Evolutionary conservation across 1,139 yeast species (phyloP), one percentile per base, ranked within the genome.

Genomic region (Debaryomyces singareniensis): DNA sequence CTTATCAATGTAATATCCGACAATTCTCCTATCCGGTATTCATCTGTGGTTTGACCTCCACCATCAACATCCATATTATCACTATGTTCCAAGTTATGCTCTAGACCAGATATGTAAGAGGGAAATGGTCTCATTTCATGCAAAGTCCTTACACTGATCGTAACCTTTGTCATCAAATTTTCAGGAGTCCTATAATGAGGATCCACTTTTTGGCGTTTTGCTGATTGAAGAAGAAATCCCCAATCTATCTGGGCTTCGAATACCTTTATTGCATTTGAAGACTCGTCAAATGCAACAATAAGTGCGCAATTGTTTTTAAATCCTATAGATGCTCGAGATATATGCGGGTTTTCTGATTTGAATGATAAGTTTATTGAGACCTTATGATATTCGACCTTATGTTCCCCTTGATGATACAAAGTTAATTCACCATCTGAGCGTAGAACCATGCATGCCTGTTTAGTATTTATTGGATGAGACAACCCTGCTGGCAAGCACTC

Each of bases 401-500:
- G 78, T 38, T 73, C 79, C 12, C 78, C 75, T 45, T 78, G 86
- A 45, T 71, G 75, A 53, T 75, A 75, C 23, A 78, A 49, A 25
- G 71, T 56, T 22, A 83, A 48, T 29, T 65, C 62, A 1, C 94
- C 95, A 42, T 78, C 74, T 33, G 68, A 65, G 26, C 93, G 64
- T 20, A 85, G 57, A 0, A 76, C 76, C 20, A 83, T 54, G 44
- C 87, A 78, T 2, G 91, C 93, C 41, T 82, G 84, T 41, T 79
- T 81, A 4, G 80, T 68, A 4, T 69, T 54, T 11, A 75, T 57
- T 1, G 95, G 94, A 47, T 84, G 93, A 35, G 75, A 58, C 0
- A 79, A 71, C 2, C 87, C 86, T 33, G 61, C 58, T 0, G 85
- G 69, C 38, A 68, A 72, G 36, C 64, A 63, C 45, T 77, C 87